Evolutionary conservation across 192 early-diverging fungal species (phyloP).

Genomic region (Physocladia obscura): DNA sequence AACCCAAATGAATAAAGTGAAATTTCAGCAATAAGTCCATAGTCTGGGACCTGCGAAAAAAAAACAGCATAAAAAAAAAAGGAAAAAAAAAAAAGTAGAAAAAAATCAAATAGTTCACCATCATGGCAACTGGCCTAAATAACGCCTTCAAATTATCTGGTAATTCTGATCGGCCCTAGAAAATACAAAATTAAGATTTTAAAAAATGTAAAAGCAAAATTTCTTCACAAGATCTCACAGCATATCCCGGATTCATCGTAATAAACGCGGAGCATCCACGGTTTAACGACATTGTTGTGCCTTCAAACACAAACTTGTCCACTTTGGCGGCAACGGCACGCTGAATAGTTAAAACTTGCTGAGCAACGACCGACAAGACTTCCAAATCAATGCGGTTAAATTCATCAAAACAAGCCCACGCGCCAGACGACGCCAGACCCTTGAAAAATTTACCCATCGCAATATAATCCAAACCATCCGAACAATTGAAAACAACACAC

Average conservation of each 20-base stretch:
- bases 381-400: slow-evolving; percentile 67
- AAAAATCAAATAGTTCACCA: slow-evolving; percentile 35
- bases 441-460: slow-evolving; percentile 70
- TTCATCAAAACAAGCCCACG: slow-evolving; percentile 67
- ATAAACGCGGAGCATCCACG: slow-evolving; percentile 60
- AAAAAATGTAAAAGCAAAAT: background rate
- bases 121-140: slow-evolving; percentile 67
- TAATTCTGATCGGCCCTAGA: slow-evolving; percentile 46
- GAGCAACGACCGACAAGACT: slow-evolving; percentile 62
- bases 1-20: slow-evolving; percentile 64
- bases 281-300: slow-evolving; percentile 59
- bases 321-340: slow-evolving; percentile 56
- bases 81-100: background rate
- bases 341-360: slow-evolving; percentile 63
- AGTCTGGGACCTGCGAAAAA: slow-evolving; percentile 55
- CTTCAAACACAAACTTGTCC: slow-evolving; percentile 66
- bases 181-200: background rate
- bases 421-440: slow-evolving; percentile 59
- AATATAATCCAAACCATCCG: slow-evolving; percentile 66
- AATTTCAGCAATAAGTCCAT: slow-evolving; percentile 64
- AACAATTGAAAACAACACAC: slow-evolving; percentile 66
- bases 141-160: slow-evolving; percentile 65
- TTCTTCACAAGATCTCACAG: slow-evolving; percentile 34
- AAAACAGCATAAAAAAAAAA: background rate
- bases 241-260: slow-evolving; percentile 68